Base-by-base conservation (phyloP, 1,284 basidiomycete species). In the Sutorius eximius region DNA sequence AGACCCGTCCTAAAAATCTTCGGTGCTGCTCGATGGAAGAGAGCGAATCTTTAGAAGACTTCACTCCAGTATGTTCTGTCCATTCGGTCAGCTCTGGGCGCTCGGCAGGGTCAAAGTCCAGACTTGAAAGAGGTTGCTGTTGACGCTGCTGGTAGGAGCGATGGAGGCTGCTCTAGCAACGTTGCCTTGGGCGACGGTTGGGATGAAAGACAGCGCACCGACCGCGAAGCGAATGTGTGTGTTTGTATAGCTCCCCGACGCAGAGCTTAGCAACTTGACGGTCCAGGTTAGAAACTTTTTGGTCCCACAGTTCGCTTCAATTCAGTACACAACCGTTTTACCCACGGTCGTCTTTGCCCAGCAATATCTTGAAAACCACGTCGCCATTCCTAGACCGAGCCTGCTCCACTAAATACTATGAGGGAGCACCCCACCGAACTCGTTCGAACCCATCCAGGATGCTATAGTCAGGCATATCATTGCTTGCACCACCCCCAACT, bases 11-110 rank as follows among this genome's bases (percentile, higher is more conserved):
- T 62, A 86, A 71, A 59, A 77, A 73, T 55, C 79, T 75, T 56
- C 89, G 77, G 62, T 79, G 79, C 59, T 81, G 78, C 70, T 95
- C 92, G 53, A 85, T 86, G 51, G 85, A 85, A 20, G 89, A 88
- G 53, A 88, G 72, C 4, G 83, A 82, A 49, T 85, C 84, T 61
- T 83, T 86, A 3, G 87, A 85, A 3, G 88, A 90, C 64, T 77
- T 78, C 49, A 89, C 89, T 20, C 89, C 87, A 0, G 89, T 91
- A 44, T 81, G 72, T 34, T 71, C 67, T 29, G 59, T 53, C 48
- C 68, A 55, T 37, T 56, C 56, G 27, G 51, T 33, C 8, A 56
- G 64, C 2, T 67, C 67, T 1, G n/a, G 1, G 37, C 45, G 53
- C 57, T 77, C 77, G 20, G 73, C 66, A 2, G 82, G 82, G n/a